Base-by-base conservation (phyloP, 2,329 filamentous ascomycete genomes). In the Fragosphaeria purpurea region DNA sequence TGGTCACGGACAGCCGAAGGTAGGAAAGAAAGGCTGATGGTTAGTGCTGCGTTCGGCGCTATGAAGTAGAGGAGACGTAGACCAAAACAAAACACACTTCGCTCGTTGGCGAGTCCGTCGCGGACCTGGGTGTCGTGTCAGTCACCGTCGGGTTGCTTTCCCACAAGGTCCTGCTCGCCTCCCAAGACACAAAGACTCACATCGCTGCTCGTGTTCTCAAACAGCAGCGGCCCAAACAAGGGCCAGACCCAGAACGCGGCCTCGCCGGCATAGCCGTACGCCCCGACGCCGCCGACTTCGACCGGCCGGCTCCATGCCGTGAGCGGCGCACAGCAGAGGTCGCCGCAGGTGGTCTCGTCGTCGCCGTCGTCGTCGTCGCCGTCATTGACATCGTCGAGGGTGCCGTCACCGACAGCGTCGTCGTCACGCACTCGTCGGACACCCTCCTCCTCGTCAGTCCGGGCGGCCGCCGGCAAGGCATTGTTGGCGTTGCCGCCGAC, bases 1-100 rank as follows among this genome's bases (percentile, higher is more conserved):
- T 90, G 70, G 95, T 95, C 59, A 95, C 80, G 35, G 86, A 83
- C 2, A 97, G 77, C 4, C 90, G 83, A 22, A 97, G 80, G 77
- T 93, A 96, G 2, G 91, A 93, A 33, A 97, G 82, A 63, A 96
- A 96, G 0, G 80, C 76, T 80, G 56, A 0, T 7, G 6, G n/a
- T 37, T 11, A 37, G 35, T 11, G 22, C 22, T 22, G 22, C 22
- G 2, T 22, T 22, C 22, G 3, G 22, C 22, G 22, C 2, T 22
- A 22, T 22, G 3, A 22, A 22, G 22, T 2, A 22, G 22, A 22
- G 3, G 3, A 22, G 22, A 22, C 2, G 22, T 2, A 22, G 22
- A 22, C 22, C 2, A 22, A 22, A 22, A 22, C 2, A 22, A 22
- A 22, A 22, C 22, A 22, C 22, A 79, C 77, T 89, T 65, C 86